Evolutionary conservation across 345 rosid genomes (phyloP).

Genomic region (Moringa oleifera): DNA sequence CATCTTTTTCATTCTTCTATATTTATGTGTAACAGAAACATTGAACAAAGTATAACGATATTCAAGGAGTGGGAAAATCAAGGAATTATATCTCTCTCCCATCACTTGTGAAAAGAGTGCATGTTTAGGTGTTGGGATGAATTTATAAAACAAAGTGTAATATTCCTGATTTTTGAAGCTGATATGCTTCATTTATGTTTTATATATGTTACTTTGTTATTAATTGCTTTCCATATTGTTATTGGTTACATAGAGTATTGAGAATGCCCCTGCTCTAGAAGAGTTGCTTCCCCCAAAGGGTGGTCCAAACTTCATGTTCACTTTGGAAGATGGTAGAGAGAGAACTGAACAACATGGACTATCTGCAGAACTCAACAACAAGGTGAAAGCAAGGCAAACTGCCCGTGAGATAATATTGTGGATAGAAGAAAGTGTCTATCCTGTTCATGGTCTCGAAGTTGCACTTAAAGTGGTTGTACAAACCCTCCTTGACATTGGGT

Average conservation of each 20-base stretch:
- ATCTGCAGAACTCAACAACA: slow-evolving; percentile 65
- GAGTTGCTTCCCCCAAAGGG: slow-evolving; percentile 90
- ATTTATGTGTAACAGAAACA: not conserved
- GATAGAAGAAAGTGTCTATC: slow-evolving; percentile 73
- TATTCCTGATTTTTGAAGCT: not conserved
- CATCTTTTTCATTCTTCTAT: not conserved
- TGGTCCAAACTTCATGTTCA: slow-evolving; percentile 61
- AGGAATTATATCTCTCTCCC: not conserved
- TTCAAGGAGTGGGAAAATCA: not conserved
- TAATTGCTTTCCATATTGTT: slow-evolving; percentile 3
- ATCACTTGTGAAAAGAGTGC: not conserved
- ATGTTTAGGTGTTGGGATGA: not conserved
- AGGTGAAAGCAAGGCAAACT: slow-evolving; percentile 83
- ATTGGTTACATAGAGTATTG: slow-evolving; percentile 62
- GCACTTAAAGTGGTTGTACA: slow-evolving; percentile 71
- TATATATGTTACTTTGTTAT: slow-evolving; percentile 12
- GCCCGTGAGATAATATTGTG: slow-evolving; percentile 76
- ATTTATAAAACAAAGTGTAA: too few species aligned
- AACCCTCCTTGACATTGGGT: slow-evolving; percentile 88
- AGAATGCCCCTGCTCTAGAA: slow-evolving; percentile 79
- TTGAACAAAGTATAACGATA: not conserved
- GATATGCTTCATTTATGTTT: slow-evolving; percentile 10
- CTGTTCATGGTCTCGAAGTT: slow-evolving; percentile 64
- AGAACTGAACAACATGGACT: slow-evolving; percentile 60
- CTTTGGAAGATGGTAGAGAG: slow-evolving; percentile 58